Conservation (phyloP, 129 eudicot species). For the Flaveria trinervia region DNA sequence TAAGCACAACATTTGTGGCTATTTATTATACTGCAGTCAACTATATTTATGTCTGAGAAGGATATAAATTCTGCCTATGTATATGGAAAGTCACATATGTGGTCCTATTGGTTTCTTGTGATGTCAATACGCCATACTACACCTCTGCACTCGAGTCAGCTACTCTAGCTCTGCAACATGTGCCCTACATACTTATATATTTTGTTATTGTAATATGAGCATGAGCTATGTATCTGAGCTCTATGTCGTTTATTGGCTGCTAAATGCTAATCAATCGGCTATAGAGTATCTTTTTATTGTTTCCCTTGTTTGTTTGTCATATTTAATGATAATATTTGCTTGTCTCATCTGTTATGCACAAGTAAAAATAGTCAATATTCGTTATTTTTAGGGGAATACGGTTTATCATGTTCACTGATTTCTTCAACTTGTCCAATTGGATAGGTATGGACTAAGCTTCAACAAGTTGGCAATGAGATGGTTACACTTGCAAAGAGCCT, state of each 20-base stretch:
- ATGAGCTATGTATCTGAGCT: constrained; percentile 2
- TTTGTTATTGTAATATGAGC: background rate
- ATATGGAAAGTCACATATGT: background rate
- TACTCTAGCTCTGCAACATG: constrained; percentile 8
- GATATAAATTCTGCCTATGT: background rate
- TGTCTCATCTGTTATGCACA: background rate
- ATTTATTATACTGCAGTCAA: background rate
- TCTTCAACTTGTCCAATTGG: constrained; percentile 11
- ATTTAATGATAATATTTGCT: background rate
- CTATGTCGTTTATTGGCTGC: constrained; percentile 4
- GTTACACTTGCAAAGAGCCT: constrained; percentile 64
- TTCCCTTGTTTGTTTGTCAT: background rate
- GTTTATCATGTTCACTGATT: constrained; percentile 6
- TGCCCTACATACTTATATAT: background rate
- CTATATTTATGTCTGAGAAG: background rate
- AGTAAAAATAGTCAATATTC: background rate
- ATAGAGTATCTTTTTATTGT: background rate
- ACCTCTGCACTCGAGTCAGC: background rate
- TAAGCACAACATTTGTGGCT: background rate
- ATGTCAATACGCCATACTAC: background rate
- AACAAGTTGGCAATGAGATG: constrained; percentile 64
- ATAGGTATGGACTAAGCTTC: constrained; percentile 83
- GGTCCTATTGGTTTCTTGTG: background rate
- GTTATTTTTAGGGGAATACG: background rate
- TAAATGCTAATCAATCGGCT: constrained; percentile 14